Evolutionary conservation across 345 rosid species (phyloP).

Genomic region (Balakata baccata): DNA sequence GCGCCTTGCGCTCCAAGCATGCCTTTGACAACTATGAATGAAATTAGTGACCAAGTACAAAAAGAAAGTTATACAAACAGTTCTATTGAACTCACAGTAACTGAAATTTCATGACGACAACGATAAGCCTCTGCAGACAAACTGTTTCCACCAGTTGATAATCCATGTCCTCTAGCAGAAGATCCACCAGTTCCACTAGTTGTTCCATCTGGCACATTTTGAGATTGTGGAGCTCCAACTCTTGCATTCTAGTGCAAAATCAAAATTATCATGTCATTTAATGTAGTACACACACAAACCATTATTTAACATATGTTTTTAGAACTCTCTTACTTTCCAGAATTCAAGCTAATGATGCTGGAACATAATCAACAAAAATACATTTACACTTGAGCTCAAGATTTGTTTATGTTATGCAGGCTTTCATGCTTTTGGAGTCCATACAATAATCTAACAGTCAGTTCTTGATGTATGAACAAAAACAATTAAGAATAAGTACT

Average conservation of each 20-base stretch:
- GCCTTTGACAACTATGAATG: too few species aligned
- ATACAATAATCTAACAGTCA: neutral
- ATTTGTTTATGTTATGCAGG: neutral
- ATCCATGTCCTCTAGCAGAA: slow-evolving; percentile 41
- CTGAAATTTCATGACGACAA: slow-evolving; percentile 75
- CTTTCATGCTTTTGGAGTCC: neutral
- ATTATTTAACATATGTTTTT: neutral
- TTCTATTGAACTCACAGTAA: slow-evolving; percentile 52
- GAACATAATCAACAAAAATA: too few species aligned
- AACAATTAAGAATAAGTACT: neutral
- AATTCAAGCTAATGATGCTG: too few species aligned
- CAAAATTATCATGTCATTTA: neutral
- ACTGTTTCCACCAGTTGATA: slow-evolving; percentile 40
- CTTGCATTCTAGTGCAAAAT: slow-evolving; percentile 31
- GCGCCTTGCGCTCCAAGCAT: too few species aligned
- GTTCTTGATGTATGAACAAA: neutral
- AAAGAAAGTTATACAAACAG: neutral
- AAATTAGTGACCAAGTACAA: neutral
- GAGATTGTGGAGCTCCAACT: slow-evolving; percentile 33
- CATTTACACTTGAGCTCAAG: neutral
- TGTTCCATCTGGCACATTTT: slow-evolving; percentile 44
- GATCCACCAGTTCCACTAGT: slow-evolving; percentile 37
- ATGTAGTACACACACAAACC: neutral
- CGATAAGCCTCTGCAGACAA: slow-evolving; percentile 69
- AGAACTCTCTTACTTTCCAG: neutral